These are phyloP conservation scores for Backusella mclennaniae DNA, from an alignment of 192 early-diverging fungal genomes.

Conservation along the genomic window DNA sequence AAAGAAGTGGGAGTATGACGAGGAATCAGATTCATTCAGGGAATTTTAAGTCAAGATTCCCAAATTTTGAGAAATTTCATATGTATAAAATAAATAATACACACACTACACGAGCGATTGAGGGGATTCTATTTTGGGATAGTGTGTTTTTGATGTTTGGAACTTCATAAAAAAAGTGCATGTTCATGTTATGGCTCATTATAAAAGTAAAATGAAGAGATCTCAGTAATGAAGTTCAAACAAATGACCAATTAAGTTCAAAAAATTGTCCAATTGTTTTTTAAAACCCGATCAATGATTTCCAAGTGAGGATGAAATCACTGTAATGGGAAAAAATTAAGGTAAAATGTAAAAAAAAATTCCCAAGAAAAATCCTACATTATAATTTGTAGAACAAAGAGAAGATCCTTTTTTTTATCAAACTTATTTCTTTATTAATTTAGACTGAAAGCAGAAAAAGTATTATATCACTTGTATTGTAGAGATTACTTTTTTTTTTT, in stretches of 20 bases:
- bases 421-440: background rate
- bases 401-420: background rate
- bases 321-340: constrained; percentile 1
- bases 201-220: too few relatives aligned
- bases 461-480: background rate
- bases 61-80: background rate
- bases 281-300: too few relatives aligned
- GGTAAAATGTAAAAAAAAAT: background rate
- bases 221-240: too few relatives aligned
- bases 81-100: background rate
- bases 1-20: constrained; percentile 37
- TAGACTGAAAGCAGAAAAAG: background rate
- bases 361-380: background rate
- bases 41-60: constrained; percentile 15
- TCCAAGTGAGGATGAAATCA: too few relatives aligned
- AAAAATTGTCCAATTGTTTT: too few relatives aligned
- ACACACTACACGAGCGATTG: background rate
- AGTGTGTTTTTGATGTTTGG: too few relatives aligned
- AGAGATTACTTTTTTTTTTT: background rate
- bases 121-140: too few relatives aligned
- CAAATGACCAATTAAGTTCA: too few relatives aligned
- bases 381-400: background rate
- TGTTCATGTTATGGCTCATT: too few relatives aligned
- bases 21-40: constrained; percentile 33
- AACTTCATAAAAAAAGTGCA: too few relatives aligned